Conservation (phyloP, 2,329 filamentous ascomycete species). For the Aspergillaceae sp. region DNA sequence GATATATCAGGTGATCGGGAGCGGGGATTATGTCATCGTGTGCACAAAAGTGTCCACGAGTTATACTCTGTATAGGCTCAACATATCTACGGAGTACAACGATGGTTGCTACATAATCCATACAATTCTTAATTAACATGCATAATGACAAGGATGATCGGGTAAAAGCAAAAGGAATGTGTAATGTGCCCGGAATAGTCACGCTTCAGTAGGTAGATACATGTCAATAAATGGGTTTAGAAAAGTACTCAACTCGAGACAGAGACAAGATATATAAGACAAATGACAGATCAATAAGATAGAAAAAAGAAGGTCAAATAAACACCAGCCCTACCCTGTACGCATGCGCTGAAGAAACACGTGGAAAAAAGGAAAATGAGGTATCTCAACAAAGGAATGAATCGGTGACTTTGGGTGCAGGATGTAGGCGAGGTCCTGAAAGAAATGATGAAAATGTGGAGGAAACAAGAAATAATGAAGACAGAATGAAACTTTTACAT, state of each 20-base stretch:
- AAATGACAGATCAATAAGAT: neutral
- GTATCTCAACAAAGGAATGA: neutral
- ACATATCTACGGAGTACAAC: too few relatives aligned
- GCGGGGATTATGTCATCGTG: neutral
- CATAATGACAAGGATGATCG: too few relatives aligned
- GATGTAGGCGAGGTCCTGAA: too few relatives aligned
- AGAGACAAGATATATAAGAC: neutral
- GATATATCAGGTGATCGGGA: neutral
- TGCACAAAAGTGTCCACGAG: too few relatives aligned
- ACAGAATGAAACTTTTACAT: conserved; percentile 49
- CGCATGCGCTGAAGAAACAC: neutral
- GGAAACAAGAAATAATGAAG: conserved; percentile 4
- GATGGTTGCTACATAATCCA: too few relatives aligned
- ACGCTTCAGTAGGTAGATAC: too few relatives aligned
- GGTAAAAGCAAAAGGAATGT: too few relatives aligned
- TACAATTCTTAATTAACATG: too few relatives aligned
- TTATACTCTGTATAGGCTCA: too few relatives aligned
- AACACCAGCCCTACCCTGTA: neutral
- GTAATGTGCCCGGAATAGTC: too few relatives aligned
- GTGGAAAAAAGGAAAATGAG: neutral
- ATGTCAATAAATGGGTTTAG: too few relatives aligned
- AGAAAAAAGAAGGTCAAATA: neutral
- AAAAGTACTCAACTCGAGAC: too few relatives aligned
- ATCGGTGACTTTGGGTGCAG: neutral
- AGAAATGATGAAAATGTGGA: neutral